Evolutionary conservation across 2,329 filamentous ascomycete genomes (phyloP).

Genomic region (Ceratocystis ficicola): DNA sequence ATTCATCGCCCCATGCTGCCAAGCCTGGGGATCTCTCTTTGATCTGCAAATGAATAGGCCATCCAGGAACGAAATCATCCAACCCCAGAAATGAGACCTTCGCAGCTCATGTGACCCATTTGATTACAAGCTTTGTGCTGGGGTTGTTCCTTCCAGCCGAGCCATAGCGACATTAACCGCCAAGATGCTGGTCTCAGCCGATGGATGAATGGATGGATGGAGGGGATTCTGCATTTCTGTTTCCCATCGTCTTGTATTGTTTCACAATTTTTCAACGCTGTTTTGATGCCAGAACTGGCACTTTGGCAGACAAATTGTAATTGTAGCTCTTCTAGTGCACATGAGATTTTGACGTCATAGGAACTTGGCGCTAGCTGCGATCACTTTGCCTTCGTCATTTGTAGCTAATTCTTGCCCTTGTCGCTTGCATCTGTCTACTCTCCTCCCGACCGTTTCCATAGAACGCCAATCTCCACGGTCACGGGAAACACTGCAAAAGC

Average conservation of each 20-base stretch:
- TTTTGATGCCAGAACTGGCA: no score
- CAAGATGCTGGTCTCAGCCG: no score
- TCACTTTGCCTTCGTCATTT: background rate
- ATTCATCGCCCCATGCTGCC: background rate
- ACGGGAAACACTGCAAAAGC: background rate
- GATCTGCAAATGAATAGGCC: background rate
- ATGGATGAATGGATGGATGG: no score
- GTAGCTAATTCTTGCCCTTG: background rate
- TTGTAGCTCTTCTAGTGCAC: no score
- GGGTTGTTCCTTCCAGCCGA: background rate
- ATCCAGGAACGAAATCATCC: background rate
- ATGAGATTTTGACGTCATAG: no score
- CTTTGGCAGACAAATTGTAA: no score
- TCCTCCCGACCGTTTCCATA: background rate
- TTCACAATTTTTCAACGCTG: no score
- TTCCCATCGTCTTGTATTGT: no score
- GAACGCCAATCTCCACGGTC: background rate
- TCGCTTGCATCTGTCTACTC: background rate
- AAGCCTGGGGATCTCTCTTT: background rate
- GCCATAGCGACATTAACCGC: no score
- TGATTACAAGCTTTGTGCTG: background rate
- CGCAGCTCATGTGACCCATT: background rate
- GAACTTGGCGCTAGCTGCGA: background rate
- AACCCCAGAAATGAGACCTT: background rate
- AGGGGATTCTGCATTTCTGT: no score